A percentile compares a stretch with the other conserved stretches of the same genome.
Conservation (phyloP, 805 yeast genomes). For the Ogataea pignaliae region DNA sequence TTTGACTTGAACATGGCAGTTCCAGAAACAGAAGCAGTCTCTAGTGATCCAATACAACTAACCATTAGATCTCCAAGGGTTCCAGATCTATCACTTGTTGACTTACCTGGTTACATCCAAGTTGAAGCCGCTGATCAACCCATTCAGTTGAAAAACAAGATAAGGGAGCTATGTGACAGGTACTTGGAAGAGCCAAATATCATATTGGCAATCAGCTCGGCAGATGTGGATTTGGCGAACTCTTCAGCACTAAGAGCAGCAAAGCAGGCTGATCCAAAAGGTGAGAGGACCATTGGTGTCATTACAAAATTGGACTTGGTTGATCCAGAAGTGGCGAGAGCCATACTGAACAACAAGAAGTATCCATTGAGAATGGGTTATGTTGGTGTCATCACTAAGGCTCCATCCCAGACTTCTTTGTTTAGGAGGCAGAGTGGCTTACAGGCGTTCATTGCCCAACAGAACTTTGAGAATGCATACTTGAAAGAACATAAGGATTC, state of each 20-base stretch:
- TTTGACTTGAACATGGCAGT: constrained; percentile 91
- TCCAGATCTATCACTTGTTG: constrained; percentile 91
- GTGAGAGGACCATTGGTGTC: constrained; percentile 95
- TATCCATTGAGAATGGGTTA: constrained; percentile 96
- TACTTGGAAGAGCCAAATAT: constrained; percentile 90
- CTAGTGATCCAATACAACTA: constrained; percentile 90
- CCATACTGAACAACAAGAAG: constrained; percentile 65
- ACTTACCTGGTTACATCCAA: constrained; percentile 96
- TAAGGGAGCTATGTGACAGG: constrained; percentile 73
- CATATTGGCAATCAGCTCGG: constrained; percentile 92
- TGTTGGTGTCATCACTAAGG: constrained; percentile 93
- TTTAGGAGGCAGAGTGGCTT: constrained; percentile 53
- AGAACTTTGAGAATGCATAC: constrained; percentile 58
- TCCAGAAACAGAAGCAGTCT: constrained; percentile 77
- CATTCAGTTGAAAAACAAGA: constrained; percentile 68
- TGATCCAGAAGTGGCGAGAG: constrained; percentile 65
- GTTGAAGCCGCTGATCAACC: constrained; percentile 98
- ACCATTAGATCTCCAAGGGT: constrained; percentile 86
- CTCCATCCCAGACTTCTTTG: constrained; percentile 43
- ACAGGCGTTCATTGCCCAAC: constrained; percentile 64
- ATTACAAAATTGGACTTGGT: constrained; percentile 92
- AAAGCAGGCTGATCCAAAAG: constrained; percentile 83
- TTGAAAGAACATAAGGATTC: constrained; percentile 60
- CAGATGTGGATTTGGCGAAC: constrained; percentile 96
- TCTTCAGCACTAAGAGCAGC: constrained; percentile 93